Evolutionary conservation across 192 early-diverging fungal species (phyloP), one percentile per base, ranked within the genome.

Genomic region (Backusella australiensis): DNA sequence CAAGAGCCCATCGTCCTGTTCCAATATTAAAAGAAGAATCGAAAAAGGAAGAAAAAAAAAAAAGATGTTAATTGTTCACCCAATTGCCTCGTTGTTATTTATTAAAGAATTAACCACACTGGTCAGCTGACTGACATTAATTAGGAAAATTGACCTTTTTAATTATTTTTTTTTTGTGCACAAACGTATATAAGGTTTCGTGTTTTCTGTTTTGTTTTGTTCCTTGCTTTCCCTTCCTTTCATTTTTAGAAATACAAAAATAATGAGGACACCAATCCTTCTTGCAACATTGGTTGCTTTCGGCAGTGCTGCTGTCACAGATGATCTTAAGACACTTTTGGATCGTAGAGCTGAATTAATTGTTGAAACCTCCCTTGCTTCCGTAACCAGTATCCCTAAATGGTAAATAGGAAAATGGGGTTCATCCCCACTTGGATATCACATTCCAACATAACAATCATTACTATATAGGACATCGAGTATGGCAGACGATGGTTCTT

Each of bases 401-500:
- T 63, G 56, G 56, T 63, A 63, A 26, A 63, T 29, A 49, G 5
- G 29, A 59, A 21, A 26, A n/a, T 21, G 6, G 14, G 11, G 23
- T 63, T 63, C 8, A 29, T 63, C 5, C 1, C 19, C 46, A 5
- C 5, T 44, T 44, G 0, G 15, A 17, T 17, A 15, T 5, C 42
- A 44, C 11, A 44, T 29, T 29, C 8, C 1, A 63, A 12, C 26
- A 63, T 63, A 2, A 12, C 32, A 32, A 32, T 32, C 32, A 32
- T 32, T 12, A 26, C 4, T 26, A 63, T 63, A 63, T 63, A 63
- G 56, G 56, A 63, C 3, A 14, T 8, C 23, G 11, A 1, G 56
- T 26, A 63, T 63, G 56, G 23, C 56, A 44, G 39, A 26, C 11
- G 34, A 74, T 6, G 77, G 77, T 19, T 59, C 72, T 41, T 78